Base-by-base conservation (phyloP, 768 basidiomycete genomes). In the Infundibulicybe gibba region DNA sequence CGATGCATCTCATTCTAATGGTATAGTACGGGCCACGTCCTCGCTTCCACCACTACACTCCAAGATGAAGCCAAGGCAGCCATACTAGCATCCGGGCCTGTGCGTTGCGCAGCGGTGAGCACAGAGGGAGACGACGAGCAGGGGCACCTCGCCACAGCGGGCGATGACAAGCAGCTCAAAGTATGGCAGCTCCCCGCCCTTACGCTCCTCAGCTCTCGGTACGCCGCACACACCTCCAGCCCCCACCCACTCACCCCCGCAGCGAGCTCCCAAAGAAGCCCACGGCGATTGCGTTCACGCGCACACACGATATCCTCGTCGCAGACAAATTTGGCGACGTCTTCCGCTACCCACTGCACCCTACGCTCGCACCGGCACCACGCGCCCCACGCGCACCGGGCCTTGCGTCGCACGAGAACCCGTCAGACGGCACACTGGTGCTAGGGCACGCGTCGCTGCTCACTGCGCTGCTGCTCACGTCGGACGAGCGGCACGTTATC, bases 311-410 rank as follows among this genome's bases (percentile, higher is more conserved):
- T 25, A 83, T 99, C 49, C 62, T 97, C 2, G 81, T 90, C 11
- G 81, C 91, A 2, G 95, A 99, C 66, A 97, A 97, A 65, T 94
- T 97, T 52, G 95, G 95, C 0, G 95, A 97, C 59, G 78, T 95
- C 34, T 95, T 93, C 68, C 81, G 87, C 54, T 88, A 92, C 60
- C 70, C 84, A 0, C 66, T 88, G n/a, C 62, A 75, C 52, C 66
- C 62, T 43, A 54, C 61, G n/a, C 66, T 56, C 13, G 60, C 57
- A 17, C 54, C 58, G 21, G 54, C 35, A 59, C 50, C 68, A 55
- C 61, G 69, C 58, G 60, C 66, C 61, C 40, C 71, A 69, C 62
- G 51, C 66, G 57, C 50, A 25, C 25, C 25, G 4, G 25, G 25
- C 25, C 25, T 73, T 54, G 66, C 72, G 1, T 84, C 85, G 8